Base-by-base conservation (phyloP, 306 rosid species). In the Myrica gale region DNA sequence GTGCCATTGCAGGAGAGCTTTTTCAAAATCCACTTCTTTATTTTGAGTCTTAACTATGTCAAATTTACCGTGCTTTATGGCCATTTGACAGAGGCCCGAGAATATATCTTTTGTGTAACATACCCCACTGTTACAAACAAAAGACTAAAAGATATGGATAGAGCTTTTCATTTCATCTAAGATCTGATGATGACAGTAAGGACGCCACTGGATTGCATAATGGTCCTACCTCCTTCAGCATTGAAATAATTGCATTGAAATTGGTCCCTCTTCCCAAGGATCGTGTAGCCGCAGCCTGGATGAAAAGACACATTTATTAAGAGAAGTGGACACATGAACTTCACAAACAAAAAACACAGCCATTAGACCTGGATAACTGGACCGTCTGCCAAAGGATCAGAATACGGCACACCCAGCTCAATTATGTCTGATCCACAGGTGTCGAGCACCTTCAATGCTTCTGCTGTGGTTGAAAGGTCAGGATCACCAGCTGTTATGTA, bases 321-420 rank as follows among this genome's bases (percentile, higher is more conserved):
- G 78, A 70, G 76, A 73, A 78, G 37, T 55, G 65, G 53, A 72
- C 19, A 77, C 43, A 60, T 56, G 68, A 74, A 62, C 60, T 48
- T 13, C 7, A 15, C 15, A 3, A 51, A 68, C 45, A 72, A 79
- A 13, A 51, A 41, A 51, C 61, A 13, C 55, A 55, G 76, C 13
- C 52, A 26, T 26, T 71, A 43, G 79, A 95, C 99, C 99, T 95
- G 98, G 78, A 95, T 95, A 82, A 92, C 97, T 41, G 97, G 98
- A 74, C 98, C 98, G 84, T 95, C 98, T 5, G 98, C 98, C 86
- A 95, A 83, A 76, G 98, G 97, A 84, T 95, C 97, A 12, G 98
- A 92, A 79, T 95, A 95, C 0, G 97, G 98, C 72, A 92, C 93
- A 7, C 98, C 98, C 1, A 95, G 81, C 77, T 95, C 98, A 48